phyloP scores from a whole-genome alignment of 169 alveolate genomes.

The Plasmodium vivax region DNA sequence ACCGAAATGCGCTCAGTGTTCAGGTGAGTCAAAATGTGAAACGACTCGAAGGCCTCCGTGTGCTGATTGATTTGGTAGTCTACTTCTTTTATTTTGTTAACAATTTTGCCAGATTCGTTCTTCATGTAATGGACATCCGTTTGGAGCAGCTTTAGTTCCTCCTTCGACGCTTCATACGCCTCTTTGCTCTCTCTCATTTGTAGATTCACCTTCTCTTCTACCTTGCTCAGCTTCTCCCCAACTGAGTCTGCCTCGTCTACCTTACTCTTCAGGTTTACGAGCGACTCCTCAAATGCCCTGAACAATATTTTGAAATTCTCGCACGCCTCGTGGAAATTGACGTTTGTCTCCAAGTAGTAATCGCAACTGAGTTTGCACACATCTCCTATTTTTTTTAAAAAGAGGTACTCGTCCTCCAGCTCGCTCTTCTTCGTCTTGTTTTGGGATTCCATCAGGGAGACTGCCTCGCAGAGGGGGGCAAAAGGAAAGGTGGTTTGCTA shows the following conservation, averaged over 20 bases:
- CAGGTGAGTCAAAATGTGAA: constrained; percentile 33
- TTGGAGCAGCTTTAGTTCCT: constrained; percentile 5
- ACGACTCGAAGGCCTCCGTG: constrained; percentile 63
- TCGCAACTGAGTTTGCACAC: constrained; percentile 65
- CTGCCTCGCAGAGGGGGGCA: not conserved
- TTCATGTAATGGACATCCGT: constrained; percentile 26
- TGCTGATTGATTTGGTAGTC: constrained; percentile 72
- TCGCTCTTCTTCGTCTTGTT: constrained; percentile 51
- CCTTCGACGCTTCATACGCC: not conserved
- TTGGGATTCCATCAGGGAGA: constrained; percentile 46
- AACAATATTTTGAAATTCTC: constrained; percentile 52
- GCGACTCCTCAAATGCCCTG: constrained; percentile 31
- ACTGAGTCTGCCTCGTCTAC: constrained; percentile 18
- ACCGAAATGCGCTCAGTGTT: constrained; percentile 21
- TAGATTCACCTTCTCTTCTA: constrained; percentile 15
- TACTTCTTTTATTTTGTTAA: constrained; percentile 56
- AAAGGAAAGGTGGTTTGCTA: not conserved
- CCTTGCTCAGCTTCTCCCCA: not conserved
- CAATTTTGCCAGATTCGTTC: constrained; percentile 46
- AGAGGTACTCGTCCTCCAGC: constrained; percentile 21
- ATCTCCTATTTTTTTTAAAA: constrained; percentile 56
- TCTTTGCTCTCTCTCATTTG: constrained; percentile 20
- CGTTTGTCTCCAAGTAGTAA: constrained; percentile 51
- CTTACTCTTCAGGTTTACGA: constrained; percentile 10
- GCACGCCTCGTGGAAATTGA: constrained; percentile 54